Base-by-base conservation (phyloP, 2,329 filamentous ascomycete genomes). In the Lachnellula cervina region DNA sequence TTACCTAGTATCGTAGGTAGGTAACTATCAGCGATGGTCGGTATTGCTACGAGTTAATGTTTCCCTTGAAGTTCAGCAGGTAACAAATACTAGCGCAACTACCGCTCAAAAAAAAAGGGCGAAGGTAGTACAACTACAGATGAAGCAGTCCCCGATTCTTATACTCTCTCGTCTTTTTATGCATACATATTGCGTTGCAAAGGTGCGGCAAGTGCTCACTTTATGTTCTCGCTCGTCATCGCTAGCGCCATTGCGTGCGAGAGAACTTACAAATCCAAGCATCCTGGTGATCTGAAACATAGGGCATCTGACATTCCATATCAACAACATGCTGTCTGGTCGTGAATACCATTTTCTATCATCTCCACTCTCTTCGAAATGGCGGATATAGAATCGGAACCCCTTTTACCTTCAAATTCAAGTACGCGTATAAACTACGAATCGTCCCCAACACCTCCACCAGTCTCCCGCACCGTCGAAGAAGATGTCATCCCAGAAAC, bases 401-500 rank as follows among this genome's bases (percentile, higher is more conserved):
- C 38, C 16, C 38, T 42, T 19, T 19, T 42, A 6, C 38, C 6
- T 19, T 42, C 16, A n/a, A 9, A 42, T 16, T 19, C 14, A 19
- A 42, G 13, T n/a, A 19, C 38, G 9, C 6, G 16, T n/a, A 19
- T 19, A 19, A 42, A 19, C 38, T 42, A 46, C n/a, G 25, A 38
- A 8, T 8, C 28, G 2, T 17, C 28, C 42, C 16, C 11, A 11
- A 13, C 42, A 54, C 11, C 19, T 11, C 28, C 28, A 42, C 32
- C 32, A 32, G 23, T 25, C 4, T 19, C 28, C 4, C 37, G 44
- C 42, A 35, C 44, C 11, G 47, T 62, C 7, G 81, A 86, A 64
- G 79, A 84, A 61, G 77, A 81, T 58, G 78, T 83, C 5, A 66
- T 85, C 0, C 82, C 79, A 2, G 83, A 86, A 62, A 80, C 81